phyloP scores from a whole-genome alignment of 202 grass and related monocot genomes.

The Cymbopogon flexuosus region DNA sequence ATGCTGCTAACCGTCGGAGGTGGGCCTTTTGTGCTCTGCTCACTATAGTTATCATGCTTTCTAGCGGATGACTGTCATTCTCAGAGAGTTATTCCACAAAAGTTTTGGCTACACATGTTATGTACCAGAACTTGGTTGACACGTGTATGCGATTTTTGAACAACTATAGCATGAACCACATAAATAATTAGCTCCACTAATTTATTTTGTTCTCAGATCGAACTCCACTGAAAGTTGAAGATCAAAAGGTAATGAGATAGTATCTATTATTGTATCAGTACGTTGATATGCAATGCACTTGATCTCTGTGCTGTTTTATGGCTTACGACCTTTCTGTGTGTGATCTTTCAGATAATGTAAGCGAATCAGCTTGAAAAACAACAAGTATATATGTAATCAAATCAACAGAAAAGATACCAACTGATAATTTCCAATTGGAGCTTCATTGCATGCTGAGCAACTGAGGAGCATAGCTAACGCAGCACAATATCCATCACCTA shows the following conservation, averaged over 20 bases:
- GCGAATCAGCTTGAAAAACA: too few relatives aligned
- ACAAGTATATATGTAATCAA: too few relatives aligned
- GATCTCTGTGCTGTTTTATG: background rate
- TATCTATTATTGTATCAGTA: slow-evolving; percentile 26
- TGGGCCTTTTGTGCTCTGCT: slow-evolving; percentile 21
- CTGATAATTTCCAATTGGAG: too few relatives aligned
- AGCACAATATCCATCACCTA: too few relatives aligned
- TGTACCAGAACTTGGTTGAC: slow-evolving; percentile 33
- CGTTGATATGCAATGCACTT: slow-evolving; percentile 19
- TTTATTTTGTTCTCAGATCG: slow-evolving; percentile 32
- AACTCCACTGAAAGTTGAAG: slow-evolving; percentile 29
- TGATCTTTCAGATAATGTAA: too few relatives aligned
- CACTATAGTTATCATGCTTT: slow-evolving; percentile 20
- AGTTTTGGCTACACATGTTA: slow-evolving; percentile 18
- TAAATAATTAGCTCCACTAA: slow-evolving; percentile 33
- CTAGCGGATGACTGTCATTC: slow-evolving; percentile 21
- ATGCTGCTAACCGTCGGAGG: slow-evolving; percentile 43
- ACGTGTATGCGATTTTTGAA: slow-evolving; percentile 14
- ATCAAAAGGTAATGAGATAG: slow-evolving; percentile 17
- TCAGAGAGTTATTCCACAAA: background rate
- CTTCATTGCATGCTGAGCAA: too few relatives aligned
- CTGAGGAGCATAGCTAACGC: too few relatives aligned
- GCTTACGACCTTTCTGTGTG: too few relatives aligned
- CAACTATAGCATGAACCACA: slow-evolving; percentile 10
- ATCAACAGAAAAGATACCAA: too few relatives aligned